These are phyloP conservation scores for Cladosporium oxysporum DNA, from an alignment of 2,329 filamentous ascomycete species.

Conservation along the genomic window DNA sequence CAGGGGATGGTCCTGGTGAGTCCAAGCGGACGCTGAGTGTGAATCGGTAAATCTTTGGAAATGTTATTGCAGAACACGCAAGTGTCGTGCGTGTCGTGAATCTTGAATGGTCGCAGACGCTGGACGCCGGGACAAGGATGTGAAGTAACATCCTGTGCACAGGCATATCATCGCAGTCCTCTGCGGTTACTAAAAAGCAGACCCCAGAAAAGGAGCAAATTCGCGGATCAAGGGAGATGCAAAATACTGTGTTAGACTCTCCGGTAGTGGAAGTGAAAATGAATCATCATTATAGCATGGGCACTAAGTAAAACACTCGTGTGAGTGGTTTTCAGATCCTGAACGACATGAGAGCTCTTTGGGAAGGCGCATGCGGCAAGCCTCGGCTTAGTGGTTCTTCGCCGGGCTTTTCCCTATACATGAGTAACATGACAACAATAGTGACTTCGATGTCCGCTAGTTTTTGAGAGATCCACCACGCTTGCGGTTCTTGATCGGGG, in stretches of 20 bases:
- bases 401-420: background rate
- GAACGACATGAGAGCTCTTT: background rate
- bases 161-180: background rate
- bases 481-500: background rate
- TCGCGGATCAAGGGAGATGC: background rate
- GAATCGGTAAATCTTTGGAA: background rate
- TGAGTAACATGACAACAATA: background rate
- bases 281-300: background rate
- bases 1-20: background rate
- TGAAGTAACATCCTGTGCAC: background rate
- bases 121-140: background rate
- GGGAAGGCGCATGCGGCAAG: background rate
- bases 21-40: background rate
- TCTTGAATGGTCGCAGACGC: background rate
- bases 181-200: background rate
- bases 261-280: background rate
- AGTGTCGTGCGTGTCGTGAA: background rate
- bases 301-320: background rate
- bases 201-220: background rate
- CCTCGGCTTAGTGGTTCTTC: background rate
- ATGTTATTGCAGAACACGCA: background rate
- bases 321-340: background rate
- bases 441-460: conserved; percentile 2
- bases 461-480: background rate
- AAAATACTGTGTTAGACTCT: background rate